phyloP scores from a whole-genome alignment of 352 stramenopile species.

The Pythium chondricola region DNA sequence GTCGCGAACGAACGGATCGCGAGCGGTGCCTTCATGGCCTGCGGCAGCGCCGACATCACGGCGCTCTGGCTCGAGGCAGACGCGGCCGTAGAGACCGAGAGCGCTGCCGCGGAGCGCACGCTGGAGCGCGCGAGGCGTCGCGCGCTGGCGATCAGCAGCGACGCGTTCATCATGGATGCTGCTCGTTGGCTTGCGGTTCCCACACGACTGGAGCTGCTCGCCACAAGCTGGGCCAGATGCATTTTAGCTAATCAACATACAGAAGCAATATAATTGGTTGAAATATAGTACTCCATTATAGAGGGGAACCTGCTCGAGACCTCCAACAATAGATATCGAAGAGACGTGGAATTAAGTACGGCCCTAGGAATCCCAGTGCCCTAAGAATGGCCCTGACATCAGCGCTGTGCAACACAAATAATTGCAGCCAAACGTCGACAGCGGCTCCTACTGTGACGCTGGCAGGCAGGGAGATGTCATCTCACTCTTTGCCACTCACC shows the following conservation, averaged over 20 bases:
- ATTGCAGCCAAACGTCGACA: no score
- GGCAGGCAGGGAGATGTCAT: no score
- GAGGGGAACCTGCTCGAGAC: neutral
- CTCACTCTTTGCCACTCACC: no score
- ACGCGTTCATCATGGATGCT: constrained; percentile 28
- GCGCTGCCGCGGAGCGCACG: neutral
- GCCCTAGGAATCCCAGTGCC: no score
- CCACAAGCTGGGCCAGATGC: constrained; percentile 1
- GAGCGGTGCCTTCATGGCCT: constrained; percentile 7
- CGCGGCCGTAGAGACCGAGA: neutral
- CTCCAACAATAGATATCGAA: neutral
- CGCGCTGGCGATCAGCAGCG: constrained; percentile 30
- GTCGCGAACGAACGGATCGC: constrained; percentile 26
- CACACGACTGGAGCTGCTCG: constrained; percentile 19
- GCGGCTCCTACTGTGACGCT: no score
- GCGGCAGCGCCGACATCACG: neutral
- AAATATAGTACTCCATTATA: neutral
- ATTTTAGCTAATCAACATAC: constrained; percentile 1
- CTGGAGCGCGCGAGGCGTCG: constrained; percentile 21
- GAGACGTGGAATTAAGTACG: neutral
- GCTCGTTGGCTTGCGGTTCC: neutral
- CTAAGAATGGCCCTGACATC: no score
- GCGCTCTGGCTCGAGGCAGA: neutral
- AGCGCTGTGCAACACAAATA: no score
- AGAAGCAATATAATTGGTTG: neutral